A percentile compares a stretch with the other conserved stretches of the same genome.
phyloP scores from a whole-genome alignment of 495 filamentous ascomycete species.

The Parathielavia hyrcaniae region DNA sequence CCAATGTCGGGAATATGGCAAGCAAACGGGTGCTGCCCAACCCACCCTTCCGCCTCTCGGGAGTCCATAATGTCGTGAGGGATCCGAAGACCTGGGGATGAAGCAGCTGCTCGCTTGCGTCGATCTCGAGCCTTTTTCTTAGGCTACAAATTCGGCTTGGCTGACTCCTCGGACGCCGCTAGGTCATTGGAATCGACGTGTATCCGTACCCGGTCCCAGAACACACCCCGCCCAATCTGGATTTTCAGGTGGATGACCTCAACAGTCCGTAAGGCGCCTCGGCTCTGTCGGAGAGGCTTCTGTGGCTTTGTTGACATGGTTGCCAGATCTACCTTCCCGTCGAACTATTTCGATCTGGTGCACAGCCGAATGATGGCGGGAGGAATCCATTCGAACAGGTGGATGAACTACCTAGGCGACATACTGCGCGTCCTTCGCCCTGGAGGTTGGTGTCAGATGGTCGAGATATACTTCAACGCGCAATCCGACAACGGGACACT shows the following conservation, averaged over 20 bases:
- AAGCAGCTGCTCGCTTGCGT: neutral
- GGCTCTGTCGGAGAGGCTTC: neutral
- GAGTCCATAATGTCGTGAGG: neutral
- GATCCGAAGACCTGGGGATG: neutral
- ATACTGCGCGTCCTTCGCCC: slow-evolving; percentile 52
- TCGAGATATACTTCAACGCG: slow-evolving; percentile 79
- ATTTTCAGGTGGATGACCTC: slow-evolving; percentile 73
- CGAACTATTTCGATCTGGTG: slow-evolving; percentile 80
- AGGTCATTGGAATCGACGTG: slow-evolving; percentile 81
- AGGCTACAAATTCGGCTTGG: neutral
- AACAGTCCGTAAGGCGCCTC: slow-evolving; percentile 53
- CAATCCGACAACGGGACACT: slow-evolving; percentile 88
- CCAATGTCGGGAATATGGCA: too few species aligned
- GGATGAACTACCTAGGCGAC: slow-evolving; percentile 74
- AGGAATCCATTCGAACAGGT: slow-evolving; percentile 70
- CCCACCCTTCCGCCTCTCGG: neutral
- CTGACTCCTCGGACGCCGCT: neutral
- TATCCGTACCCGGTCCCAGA: slow-evolving; percentile 68
- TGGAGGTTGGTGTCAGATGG: slow-evolving; percentile 85
- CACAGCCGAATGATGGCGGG: slow-evolving; percentile 75
- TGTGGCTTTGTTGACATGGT: slow-evolving; percentile 8
- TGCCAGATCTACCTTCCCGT: slow-evolving; percentile 60
- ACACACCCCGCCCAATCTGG: slow-evolving; percentile 61
- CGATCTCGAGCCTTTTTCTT: neutral
- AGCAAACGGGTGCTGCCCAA: neutral